phyloP scores from a whole-genome alignment of 108 stramenopile genomes.

The Nannochloropsis oceanica region DNA sequence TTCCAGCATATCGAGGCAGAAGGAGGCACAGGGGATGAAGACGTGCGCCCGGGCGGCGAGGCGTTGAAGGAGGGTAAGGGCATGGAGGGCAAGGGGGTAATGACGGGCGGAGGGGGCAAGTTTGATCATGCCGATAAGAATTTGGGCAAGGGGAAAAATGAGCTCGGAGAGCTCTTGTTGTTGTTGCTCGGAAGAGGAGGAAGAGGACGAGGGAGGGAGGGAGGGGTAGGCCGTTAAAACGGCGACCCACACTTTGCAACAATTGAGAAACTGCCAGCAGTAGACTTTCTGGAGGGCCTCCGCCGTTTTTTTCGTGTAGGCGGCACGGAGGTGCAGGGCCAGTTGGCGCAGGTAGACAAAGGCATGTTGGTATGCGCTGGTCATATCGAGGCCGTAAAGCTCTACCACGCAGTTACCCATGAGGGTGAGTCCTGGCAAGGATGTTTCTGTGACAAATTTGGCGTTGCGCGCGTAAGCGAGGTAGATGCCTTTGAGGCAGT shows the following conservation, averaged over 20 bases:
- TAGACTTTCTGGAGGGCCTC: slow-evolving; percentile 62
- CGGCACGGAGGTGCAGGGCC: slow-evolving; percentile 75
- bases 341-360: slow-evolving; percentile 95
- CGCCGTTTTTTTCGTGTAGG: slow-evolving; percentile 70
- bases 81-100: slow-evolving; percentile 76
- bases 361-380: slow-evolving; percentile 87
- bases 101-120: slow-evolving; percentile 59
- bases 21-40: slow-evolving; percentile 69
- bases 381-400: slow-evolving; percentile 73
- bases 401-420: slow-evolving; percentile 91
- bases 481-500: slow-evolving; percentile 73
- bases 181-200: neutral
- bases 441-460: slow-evolving; percentile 45
- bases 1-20: slow-evolving; percentile 64
- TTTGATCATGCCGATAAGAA: slow-evolving; percentile 59
- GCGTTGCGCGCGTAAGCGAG: slow-evolving; percentile 74
- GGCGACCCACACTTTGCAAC: slow-evolving; percentile 68
- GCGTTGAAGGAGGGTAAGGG: slow-evolving; percentile 71
- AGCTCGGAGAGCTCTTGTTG: slow-evolving; percentile 26
- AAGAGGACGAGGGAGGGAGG: neutral
- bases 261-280: slow-evolving; percentile 89
- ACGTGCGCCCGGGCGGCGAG: slow-evolving; percentile 65
- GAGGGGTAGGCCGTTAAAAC: slow-evolving; percentile 47
- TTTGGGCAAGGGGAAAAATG: slow-evolving; percentile 39
- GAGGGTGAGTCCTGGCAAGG: slow-evolving; percentile 61